Base-by-base conservation (phyloP, 2,329 filamentous ascomycete species). In the Cadophora malorum region DNA sequence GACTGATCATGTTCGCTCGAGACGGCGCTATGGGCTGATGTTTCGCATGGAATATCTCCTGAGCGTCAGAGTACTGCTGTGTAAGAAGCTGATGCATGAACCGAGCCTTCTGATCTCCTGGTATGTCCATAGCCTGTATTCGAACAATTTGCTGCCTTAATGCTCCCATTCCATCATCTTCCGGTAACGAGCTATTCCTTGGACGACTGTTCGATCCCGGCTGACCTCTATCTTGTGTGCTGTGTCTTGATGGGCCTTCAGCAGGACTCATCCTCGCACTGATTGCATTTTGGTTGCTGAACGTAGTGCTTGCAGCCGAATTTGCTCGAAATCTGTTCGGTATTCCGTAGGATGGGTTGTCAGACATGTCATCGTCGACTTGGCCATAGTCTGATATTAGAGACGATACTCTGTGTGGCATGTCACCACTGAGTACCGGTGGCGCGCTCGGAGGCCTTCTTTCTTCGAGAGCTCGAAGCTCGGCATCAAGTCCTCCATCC, bases 91-190 rank as follows among this genome's bases (percentile, higher is more conserved):
- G 83, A 77, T 95, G 92, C 79, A 95, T 89, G 74, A 90, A 81
- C 68, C 83, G 85, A 28, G 92, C 92, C 79, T 94, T 94, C 67
- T 92, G 88, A 7, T 83, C 77, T 53, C 84, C 82, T 3, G 85
- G 79, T 59, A 89, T 82, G 28, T 88, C 82, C 72, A 84, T 83
- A 31, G 85, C 82, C 76, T 93, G 90, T 69, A 95, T 90, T 25
- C 82, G 82, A 68, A 91, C 84, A 71, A 96, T 93, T 70, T 87
- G 87, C 71, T 81, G 84, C 74, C 92, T 84, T 73, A 95, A 79
- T 65, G 81, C 79, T 21, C 85, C 83, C 90, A 93, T 94, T 55
- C 92, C 92, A 82, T 96, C 92, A 75, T 95, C 91, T 76, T 90
- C 92, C 0, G 92, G 91, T 14, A 79, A 66, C 16, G 76, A 74